phyloP scores from a whole-genome alignment of 139 green algal genomes.

The Tetratostichococcus sp. region DNA sequence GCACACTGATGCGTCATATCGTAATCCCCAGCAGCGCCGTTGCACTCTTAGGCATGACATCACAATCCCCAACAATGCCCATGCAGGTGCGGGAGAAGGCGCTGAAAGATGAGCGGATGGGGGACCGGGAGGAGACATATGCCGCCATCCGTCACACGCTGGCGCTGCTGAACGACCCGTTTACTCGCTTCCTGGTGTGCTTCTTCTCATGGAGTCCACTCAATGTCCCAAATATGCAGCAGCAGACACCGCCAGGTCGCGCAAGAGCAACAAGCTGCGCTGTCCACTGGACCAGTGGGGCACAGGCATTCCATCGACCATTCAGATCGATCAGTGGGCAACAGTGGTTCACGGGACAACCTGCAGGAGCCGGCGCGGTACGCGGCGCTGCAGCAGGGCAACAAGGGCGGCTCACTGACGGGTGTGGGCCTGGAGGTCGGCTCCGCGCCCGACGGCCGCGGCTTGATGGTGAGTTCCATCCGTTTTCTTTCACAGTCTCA shows the following conservation, averaged over 20 bases:
- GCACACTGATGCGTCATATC: too few relatives aligned
- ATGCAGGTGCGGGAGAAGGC: constrained; percentile 58
- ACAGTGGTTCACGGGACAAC: constrained; percentile 32
- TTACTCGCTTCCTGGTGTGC: constrained; percentile 93
- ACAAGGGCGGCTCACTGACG: constrained; percentile 60
- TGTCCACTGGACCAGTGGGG: too few relatives aligned
- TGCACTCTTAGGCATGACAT: too few relatives aligned
- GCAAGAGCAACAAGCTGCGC: too few relatives aligned
- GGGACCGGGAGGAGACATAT: constrained; percentile 71
- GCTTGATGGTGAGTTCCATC: constrained; percentile 27
- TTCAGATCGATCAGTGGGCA: constrained; percentile 53
- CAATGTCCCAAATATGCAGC: too few relatives aligned
- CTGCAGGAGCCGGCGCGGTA: constrained; percentile 25
- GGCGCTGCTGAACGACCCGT: constrained; percentile 84
- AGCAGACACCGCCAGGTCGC: too few relatives aligned
- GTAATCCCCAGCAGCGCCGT: too few relatives aligned
- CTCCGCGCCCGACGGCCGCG: constrained; percentile 20
- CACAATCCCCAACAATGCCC: not conserved
- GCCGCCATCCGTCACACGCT: constrained; percentile 80
- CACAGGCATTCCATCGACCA: too few relatives aligned
- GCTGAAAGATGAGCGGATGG: constrained; percentile 65
- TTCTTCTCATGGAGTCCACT: too few relatives aligned
- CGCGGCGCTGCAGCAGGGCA: constrained; percentile 45
- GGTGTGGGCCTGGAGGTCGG: constrained; percentile 76
- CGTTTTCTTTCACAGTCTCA: too few relatives aligned